Conservation (phyloP, 2,329 filamentous ascomycete species). For the Daldinia sp. region DNA sequence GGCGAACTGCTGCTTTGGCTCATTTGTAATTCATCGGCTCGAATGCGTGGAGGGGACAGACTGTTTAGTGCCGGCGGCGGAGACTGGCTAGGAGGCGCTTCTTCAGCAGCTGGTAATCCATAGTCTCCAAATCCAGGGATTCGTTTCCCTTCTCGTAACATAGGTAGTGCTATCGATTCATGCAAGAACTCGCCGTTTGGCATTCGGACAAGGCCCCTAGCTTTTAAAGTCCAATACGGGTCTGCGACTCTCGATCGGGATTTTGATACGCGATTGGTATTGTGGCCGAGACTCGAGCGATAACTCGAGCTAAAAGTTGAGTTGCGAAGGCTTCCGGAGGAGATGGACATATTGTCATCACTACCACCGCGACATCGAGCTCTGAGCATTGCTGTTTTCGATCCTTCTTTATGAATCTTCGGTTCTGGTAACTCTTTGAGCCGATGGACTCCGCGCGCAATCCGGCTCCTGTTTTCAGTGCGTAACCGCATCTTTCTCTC, state of each 20-base stretch:
- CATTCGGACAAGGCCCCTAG: conserved; percentile 61
- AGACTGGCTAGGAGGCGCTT: conserved; percentile 42
- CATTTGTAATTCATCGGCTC: conserved; percentile 5
- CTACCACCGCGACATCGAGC: conserved; percentile 45
- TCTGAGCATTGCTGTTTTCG: conserved; percentile 50
- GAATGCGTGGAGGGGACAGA: conserved; percentile 25
- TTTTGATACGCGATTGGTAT: conserved; percentile 51
- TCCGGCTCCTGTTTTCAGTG: conserved; percentile 49
- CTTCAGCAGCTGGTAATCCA: conserved; percentile 48
- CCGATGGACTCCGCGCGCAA: conserved; percentile 46
- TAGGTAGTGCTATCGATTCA: conserved; percentile 62
- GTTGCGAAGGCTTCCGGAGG: conserved; percentile 50
- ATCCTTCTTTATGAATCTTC: conserved; percentile 47
- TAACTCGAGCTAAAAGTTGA: conserved; percentile 53
- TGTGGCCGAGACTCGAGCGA: conserved; percentile 52
- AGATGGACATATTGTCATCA: conserved; percentile 49
- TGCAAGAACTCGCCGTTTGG: conserved; percentile 66
- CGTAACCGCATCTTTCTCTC: conserved; percentile 45
- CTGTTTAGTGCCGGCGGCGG: conserved; percentile 21
- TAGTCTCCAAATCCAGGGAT: conserved; percentile 56
- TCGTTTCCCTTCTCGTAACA: conserved; percentile 57
- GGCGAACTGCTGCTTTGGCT: conserved; percentile 41
- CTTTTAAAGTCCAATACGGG: conserved; percentile 55
- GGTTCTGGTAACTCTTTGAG: conserved; percentile 47
- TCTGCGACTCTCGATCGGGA: conserved; percentile 48